Conservation (phyloP, 2,329 filamentous ascomycete genomes). For the Arachnopeziza araneosa region DNA sequence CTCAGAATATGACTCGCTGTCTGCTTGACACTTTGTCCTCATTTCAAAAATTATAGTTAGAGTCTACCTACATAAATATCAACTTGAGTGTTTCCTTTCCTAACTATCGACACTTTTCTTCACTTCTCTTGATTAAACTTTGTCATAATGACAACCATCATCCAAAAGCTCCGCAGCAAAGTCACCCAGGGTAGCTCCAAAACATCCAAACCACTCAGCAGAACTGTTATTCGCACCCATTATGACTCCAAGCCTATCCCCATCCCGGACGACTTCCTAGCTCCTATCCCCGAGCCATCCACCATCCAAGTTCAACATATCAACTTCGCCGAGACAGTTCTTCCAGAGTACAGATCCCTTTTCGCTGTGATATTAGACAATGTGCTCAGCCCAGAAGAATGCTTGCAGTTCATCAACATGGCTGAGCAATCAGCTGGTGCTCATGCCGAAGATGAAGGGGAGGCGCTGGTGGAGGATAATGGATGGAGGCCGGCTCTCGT, state of each 20-base stretch:
- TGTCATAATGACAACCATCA: not conserved
- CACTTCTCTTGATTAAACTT: not conserved
- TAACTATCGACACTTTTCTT: not conserved
- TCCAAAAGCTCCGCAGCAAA: not conserved
- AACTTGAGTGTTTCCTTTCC: not conserved
- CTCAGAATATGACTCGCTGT: not conserved
- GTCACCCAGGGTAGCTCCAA: not conserved
- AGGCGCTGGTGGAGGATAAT: slow-evolving; percentile 19
- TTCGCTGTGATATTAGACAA: slow-evolving; percentile 61
- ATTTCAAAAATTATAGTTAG: not conserved
- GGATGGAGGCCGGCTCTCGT: slow-evolving; percentile 66
- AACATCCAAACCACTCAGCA: not conserved
- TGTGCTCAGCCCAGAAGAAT: slow-evolving; percentile 56
- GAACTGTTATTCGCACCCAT: slow-evolving; percentile 9
- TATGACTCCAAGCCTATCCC: slow-evolving; percentile 35
- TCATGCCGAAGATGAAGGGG: slow-evolving; percentile 19
- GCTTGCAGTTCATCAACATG: slow-evolving; percentile 44
- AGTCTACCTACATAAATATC: not conserved
- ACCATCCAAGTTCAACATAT: slow-evolving; percentile 44
- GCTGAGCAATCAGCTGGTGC: slow-evolving; percentile 43
- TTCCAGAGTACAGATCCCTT: slow-evolving; percentile 47
- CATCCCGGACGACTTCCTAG: slow-evolving; percentile 43
- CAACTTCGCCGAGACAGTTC: slow-evolving; percentile 44
- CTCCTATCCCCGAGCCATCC: slow-evolving; percentile 36
- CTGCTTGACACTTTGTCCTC: not conserved